Conservation (phyloP, 1,284 basidiomycete species). For the Thelephora terrestris region DNA sequence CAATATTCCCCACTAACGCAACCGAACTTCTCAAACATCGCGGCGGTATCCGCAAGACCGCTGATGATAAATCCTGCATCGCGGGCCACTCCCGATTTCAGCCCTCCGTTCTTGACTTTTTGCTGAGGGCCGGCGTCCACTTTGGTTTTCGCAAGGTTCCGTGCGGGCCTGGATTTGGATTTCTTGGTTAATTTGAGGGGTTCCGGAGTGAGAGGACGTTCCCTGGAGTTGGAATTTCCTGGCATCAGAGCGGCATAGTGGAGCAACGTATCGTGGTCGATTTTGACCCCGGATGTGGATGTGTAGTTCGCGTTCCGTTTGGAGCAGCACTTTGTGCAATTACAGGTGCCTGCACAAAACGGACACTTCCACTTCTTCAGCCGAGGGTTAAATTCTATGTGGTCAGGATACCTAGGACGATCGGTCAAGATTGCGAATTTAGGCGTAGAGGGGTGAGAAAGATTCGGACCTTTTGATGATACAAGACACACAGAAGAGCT, state of each 20-base stretch:
- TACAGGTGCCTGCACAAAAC: slow-evolving; percentile 15
- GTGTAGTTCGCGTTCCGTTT: slow-evolving; percentile 17
- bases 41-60: background rate
- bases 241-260: background rate
- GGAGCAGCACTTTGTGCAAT: slow-evolving; percentile 17
- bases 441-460: background rate
- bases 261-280: background rate
- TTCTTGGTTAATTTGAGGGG: background rate
- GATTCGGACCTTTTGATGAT: slow-evolving; percentile 15
- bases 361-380: slow-evolving; percentile 17
- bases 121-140: background rate
- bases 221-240: no score
- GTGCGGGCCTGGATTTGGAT: background rate
- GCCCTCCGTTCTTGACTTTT: background rate
- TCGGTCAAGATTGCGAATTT: background rate
- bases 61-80: background rate
- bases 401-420: slow-evolving; percentile 13
- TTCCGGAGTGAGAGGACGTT: background rate
- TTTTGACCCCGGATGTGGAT: background rate
- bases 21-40: background rate
- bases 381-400: slow-evolving; percentile 15
- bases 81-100: no score
- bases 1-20: background rate
- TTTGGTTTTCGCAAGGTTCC: background rate
- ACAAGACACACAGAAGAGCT: slow-evolving; percentile 18